These are phyloP conservation scores for Phytophthora quininea DNA, from an alignment of 352 stramenopile species.

Conservation along the genomic window DNA sequence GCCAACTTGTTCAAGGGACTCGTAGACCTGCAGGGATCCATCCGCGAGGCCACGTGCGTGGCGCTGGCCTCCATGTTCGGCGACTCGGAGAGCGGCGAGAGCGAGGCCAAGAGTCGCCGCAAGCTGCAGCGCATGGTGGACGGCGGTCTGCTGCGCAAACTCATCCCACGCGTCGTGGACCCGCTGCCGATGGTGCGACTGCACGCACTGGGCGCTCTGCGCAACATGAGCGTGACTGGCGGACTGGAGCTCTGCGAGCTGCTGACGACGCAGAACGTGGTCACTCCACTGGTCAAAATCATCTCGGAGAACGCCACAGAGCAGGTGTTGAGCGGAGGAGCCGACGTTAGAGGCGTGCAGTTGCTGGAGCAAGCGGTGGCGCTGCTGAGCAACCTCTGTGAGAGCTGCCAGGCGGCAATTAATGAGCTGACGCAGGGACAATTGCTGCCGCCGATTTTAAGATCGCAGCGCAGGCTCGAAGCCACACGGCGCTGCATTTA, in stretches of 20 bases:
- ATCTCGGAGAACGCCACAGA: constrained; percentile 64
- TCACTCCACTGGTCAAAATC: constrained; percentile 80
- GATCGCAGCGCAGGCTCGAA: constrained; percentile 57
- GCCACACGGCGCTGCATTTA: constrained; percentile 62
- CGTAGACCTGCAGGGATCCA: constrained; percentile 73
- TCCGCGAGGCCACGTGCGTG: constrained; percentile 88
- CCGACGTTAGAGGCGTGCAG: constrained; percentile 69
- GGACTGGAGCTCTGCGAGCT: constrained; percentile 83
- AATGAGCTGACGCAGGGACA: constrained; percentile 83
- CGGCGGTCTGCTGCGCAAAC: constrained; percentile 76
- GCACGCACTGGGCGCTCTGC: constrained; percentile 78
- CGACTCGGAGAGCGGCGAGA: constrained; percentile 61
- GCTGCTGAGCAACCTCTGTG: constrained; percentile 81
- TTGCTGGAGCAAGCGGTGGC: constrained; percentile 84
- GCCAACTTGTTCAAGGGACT: constrained; percentile 78
- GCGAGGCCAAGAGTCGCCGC: constrained; percentile 55
- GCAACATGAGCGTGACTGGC: constrained; percentile 89
- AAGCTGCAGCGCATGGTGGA: constrained; percentile 84
- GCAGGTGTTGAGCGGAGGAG: constrained; percentile 57
- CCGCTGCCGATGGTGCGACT: constrained; percentile 86
- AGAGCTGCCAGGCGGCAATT: constrained; percentile 81
- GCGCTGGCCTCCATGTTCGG: constrained; percentile 85
- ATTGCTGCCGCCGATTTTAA: constrained; percentile 78
- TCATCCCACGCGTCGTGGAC: constrained; percentile 86
- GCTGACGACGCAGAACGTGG: constrained; percentile 77